Evolutionary conservation across 1,284 basidiomycete species (phyloP), one percentile per base, ranked within the genome.

Genomic region (Ceratobasidium sp.): DNA sequence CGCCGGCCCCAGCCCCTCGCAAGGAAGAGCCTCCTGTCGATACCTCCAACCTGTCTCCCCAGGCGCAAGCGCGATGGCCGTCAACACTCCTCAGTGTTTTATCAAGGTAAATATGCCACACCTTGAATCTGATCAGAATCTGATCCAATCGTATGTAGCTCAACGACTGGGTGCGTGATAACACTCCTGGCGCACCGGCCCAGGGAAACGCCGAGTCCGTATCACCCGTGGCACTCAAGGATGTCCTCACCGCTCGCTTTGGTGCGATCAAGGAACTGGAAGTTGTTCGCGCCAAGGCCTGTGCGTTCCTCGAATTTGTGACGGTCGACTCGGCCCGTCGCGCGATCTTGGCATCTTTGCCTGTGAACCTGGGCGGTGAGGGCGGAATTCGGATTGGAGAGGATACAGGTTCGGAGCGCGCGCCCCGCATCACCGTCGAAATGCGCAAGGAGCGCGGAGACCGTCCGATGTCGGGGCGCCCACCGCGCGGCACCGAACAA

Each of bases 251-350:
- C 4, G 75, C 82, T 38, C 87, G 88, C 53, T 98, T 98, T 78
- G 96, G 96, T 4, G 84, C 89, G 2, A 84, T 97, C 76, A 93
- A 92, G 79, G 93, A 95, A 57, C 80, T 94, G 55, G 94, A 98
- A 79, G 89, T 98, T 74, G 90, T 97, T 57, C 90, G 91, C 72
- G 77, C 76, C 77, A 96, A 94, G 79, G 93, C 92, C 0, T 98
- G 95, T 77, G 96, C 96, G 0, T 98, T 98, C 84, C 85, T 96
- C 75, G 96, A 98, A 79, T 99, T 96, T 80, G 79, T 78, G 40
- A 82, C 82, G 7, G 80, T 95, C 71, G 94, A 97, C 2, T 82
- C 86, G 29, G 96, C 96, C 15, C 86, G 88, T 73, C 87, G 89
- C 69, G 96, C 96, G 1, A 96, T 98, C 74, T 80, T 85, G 27